phyloP scores from a whole-genome alignment of 441 rosid genomes.

The Daphne laureola region DNA sequence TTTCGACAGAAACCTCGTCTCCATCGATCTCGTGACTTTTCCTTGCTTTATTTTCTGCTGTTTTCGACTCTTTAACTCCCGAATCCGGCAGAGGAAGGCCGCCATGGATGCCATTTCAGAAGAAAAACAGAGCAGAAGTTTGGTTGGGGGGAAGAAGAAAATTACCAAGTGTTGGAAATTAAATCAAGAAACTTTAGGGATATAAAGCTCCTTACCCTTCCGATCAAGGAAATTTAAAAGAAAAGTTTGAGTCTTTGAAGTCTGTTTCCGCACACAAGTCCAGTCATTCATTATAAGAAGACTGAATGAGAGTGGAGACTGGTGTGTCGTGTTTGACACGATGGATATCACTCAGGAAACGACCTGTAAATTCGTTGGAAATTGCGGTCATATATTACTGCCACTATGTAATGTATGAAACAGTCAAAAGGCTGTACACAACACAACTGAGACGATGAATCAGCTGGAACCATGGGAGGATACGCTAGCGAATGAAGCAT shows the following conservation, averaged over 20 bases:
- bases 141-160: conserved; percentile 3
- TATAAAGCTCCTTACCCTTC: conserved; percentile 16
- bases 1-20: conserved; percentile 26
- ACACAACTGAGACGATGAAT: too few relatives aligned
- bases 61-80: conserved; percentile 1
- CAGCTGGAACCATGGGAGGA: conserved; percentile 10
- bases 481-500: conserved; percentile 30
- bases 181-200: neutral
- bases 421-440: too few relatives aligned
- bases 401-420: too few relatives aligned
- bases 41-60: neutral
- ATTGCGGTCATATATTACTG: too few relatives aligned
- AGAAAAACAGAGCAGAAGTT: conserved; percentile 1
- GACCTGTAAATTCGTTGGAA: too few relatives aligned
- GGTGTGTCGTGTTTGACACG: conserved; percentile 4
- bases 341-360: conserved; percentile 4
- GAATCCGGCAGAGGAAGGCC: conserved; percentile 17
- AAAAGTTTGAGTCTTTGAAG: neutral
- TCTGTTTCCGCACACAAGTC: neutral
- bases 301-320: neutral
- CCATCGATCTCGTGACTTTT: conserved; percentile 1
- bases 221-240: neutral
- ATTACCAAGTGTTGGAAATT: neutral
- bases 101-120: conserved; percentile 18
- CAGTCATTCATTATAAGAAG: neutral